These are phyloP conservation scores for Peronospora farinosa DNA, from an alignment of 352 stramenopile genomes.

Conservation along the genomic window DNA sequence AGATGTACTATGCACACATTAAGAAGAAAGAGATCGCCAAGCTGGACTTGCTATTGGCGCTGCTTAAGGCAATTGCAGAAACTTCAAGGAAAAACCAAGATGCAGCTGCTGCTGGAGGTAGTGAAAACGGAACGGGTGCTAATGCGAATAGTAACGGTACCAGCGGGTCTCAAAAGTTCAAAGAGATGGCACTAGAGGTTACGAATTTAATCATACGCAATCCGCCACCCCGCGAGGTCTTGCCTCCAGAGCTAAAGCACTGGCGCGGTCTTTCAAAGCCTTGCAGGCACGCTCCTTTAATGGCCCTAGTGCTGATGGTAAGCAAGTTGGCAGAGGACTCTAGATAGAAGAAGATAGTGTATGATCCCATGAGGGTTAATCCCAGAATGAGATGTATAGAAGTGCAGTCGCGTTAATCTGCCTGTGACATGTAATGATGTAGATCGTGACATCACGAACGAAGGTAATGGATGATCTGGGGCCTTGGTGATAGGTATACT, in stretches of 20 bases:
- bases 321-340: no score
- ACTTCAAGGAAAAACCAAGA: slow-evolving; percentile 79
- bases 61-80: slow-evolving; percentile 69
- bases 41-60: slow-evolving; percentile 59
- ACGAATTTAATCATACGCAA: slow-evolving; percentile 75
- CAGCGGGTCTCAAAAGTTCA: slow-evolving; percentile 51
- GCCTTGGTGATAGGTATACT: no score
- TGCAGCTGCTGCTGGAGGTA: slow-evolving; percentile 20
- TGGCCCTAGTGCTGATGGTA: slow-evolving; percentile 34
- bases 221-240: slow-evolving; percentile 56
- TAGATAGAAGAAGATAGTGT: no score
- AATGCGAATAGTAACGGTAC: slow-evolving; percentile 23
- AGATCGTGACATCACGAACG: no score
- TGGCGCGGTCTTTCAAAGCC: slow-evolving; percentile 70
- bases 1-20: slow-evolving; percentile 77
- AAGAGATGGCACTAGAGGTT: slow-evolving; percentile 64
- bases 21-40: slow-evolving; percentile 81
- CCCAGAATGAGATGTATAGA: no score
- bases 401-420: no score
- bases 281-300: slow-evolving; percentile 64
- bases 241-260: slow-evolving; percentile 64
- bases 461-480: no score
- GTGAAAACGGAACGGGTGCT: slow-evolving; percentile 17
- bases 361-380: no score
- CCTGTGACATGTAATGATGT: no score